These are phyloP conservation scores for Blattamonas nauphoetae DNA, from an alignment of 78 protist genomes.

Conservation along the genomic window DNA sequence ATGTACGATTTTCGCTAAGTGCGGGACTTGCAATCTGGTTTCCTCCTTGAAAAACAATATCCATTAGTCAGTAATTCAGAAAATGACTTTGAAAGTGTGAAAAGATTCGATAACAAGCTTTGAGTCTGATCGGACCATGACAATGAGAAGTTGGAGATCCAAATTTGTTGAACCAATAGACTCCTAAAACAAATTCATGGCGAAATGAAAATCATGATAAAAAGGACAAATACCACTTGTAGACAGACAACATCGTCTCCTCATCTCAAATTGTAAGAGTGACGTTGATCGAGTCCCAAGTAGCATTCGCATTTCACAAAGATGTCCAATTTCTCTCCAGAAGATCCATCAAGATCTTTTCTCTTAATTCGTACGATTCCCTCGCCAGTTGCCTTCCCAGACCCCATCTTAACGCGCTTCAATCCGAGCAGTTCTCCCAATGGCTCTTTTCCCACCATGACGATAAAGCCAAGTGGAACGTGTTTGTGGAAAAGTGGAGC, in stretches of 20 bases:
- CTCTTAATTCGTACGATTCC: not conserved
- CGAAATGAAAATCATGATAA: too few relatives aligned
- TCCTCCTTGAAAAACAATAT: not conserved
- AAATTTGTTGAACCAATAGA: too few relatives aligned
- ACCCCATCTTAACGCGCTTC: conserved; percentile 10
- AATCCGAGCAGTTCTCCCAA: conserved; percentile 50
- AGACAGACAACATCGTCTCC: too few relatives aligned
- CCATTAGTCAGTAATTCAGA: too few relatives aligned
- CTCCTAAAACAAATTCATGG: too few relatives aligned
- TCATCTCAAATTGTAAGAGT: too few relatives aligned
- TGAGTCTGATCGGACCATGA: too few relatives aligned
- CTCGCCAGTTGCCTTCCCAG: not conserved
- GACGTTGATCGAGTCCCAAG: conserved; percentile 51
- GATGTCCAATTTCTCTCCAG: too few relatives aligned
- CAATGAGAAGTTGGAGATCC: too few relatives aligned
- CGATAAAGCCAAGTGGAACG: conserved; percentile 33
- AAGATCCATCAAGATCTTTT: not conserved
- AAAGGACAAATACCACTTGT: too few relatives aligned
- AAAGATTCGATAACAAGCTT: too few relatives aligned
- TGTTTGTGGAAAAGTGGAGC: conserved; percentile 44
- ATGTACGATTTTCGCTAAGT: not conserved
- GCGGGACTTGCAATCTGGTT: not conserved
- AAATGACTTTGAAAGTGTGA: too few relatives aligned
- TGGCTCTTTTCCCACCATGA: conserved; percentile 14
- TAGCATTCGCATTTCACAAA: conserved; percentile 47